Percentiles rank a stretch among this genome's conserved stretches.
Conservation (phyloP, 2,329 filamentous ascomycete genomes). For the Fusarium luffae region DNA sequence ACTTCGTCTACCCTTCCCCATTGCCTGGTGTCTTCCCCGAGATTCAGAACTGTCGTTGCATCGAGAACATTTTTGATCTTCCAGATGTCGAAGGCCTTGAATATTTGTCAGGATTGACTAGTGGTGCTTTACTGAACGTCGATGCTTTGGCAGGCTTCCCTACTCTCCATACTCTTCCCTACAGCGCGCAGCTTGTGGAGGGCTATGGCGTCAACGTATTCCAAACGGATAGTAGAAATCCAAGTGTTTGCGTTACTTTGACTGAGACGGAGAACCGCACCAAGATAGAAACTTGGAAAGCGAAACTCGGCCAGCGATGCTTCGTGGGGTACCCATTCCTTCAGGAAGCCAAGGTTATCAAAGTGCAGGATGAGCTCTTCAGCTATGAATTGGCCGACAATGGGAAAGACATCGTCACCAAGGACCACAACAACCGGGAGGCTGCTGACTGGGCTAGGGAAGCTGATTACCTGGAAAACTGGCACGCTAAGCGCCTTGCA, state of each 20-base stretch:
- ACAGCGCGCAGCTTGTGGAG: slow-evolving; percentile 75
- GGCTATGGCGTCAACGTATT: slow-evolving; percentile 95
- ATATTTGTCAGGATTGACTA: slow-evolving; percentile 83
- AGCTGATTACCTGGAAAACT: slow-evolving; percentile 82
- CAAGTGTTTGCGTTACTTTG: slow-evolving; percentile 93
- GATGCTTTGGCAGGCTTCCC: slow-evolving; percentile 94
- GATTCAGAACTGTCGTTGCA: slow-evolving; percentile 84
- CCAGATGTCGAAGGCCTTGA: slow-evolving; percentile 92
- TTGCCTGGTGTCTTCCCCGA: slow-evolving; percentile 91
- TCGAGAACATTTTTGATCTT: slow-evolving; percentile 96
- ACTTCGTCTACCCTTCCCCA: slow-evolving; percentile 88
- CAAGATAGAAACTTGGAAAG: slow-evolving; percentile 77
- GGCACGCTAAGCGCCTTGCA: slow-evolving; percentile 90
- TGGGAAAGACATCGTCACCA: slow-evolving; percentile 71
- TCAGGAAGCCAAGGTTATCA: slow-evolving; percentile 89
- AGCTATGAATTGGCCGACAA: slow-evolving; percentile 79
- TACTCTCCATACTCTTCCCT: slow-evolving; percentile 85
- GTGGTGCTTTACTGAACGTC: slow-evolving; percentile 83
- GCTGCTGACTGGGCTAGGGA: slow-evolving; percentile 88
- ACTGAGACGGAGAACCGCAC: slow-evolving; percentile 77
- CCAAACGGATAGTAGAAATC: slow-evolving; percentile 93
- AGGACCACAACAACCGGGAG: slow-evolving; percentile 78
- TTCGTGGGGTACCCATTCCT: slow-evolving; percentile 96
- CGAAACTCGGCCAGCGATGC: slow-evolving; percentile 84
- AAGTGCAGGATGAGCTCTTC: slow-evolving; percentile 93